Evolutionary conservation across 2,329 filamentous ascomycete genomes (phyloP).

Genomic region (Hymenoscyphus fraxineus): DNA sequence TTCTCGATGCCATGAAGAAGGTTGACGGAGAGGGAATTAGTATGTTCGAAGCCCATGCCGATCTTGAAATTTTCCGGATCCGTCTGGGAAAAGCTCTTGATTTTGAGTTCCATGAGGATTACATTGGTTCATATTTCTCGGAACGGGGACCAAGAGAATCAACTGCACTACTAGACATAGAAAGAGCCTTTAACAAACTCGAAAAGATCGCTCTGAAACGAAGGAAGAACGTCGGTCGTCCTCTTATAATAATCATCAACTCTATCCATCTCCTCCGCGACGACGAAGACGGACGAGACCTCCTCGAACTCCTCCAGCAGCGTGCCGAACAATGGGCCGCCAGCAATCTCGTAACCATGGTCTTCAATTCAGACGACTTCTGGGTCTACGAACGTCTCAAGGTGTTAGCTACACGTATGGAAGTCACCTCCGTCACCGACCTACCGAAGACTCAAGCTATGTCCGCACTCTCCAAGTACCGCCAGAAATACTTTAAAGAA

Average conservation of each 20-base stretch:
- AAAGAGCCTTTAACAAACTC: constrained; percentile 93
- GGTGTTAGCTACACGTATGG: constrained; percentile 89
- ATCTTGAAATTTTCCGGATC: constrained; percentile 91
- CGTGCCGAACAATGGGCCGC: constrained; percentile 96
- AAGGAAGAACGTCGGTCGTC: constrained; percentile 55
- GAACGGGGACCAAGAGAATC: constrained; percentile 90
- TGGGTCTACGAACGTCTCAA: constrained; percentile 97
- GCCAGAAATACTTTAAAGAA: constrained; percentile 72
- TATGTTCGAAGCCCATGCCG: constrained; percentile 95
- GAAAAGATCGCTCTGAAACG: constrained; percentile 86
- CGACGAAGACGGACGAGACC: constrained; percentile 86
- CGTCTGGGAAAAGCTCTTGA: constrained; percentile 90
- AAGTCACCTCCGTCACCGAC: constrained; percentile 82
- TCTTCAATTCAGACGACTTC: constrained; percentile 97
- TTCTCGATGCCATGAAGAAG: constrained; percentile 92
- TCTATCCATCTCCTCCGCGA: constrained; percentile 87
- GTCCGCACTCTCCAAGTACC: constrained; percentile 71
- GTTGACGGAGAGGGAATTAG: constrained; percentile 83
- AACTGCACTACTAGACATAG: constrained; percentile 89
- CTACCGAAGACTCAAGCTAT: constrained; percentile 76
- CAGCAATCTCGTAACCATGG: constrained; percentile 80
- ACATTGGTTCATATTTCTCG: constrained; percentile 93
- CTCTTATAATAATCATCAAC: constrained; percentile 91
- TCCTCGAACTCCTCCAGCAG: constrained; percentile 93
- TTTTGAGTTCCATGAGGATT: constrained; percentile 97